Percentiles rank a stretch among this genome's conserved stretches.
phyloP scores from a whole-genome alignment of 139 green algal species.

The Coccomyxa sp. region DNA sequence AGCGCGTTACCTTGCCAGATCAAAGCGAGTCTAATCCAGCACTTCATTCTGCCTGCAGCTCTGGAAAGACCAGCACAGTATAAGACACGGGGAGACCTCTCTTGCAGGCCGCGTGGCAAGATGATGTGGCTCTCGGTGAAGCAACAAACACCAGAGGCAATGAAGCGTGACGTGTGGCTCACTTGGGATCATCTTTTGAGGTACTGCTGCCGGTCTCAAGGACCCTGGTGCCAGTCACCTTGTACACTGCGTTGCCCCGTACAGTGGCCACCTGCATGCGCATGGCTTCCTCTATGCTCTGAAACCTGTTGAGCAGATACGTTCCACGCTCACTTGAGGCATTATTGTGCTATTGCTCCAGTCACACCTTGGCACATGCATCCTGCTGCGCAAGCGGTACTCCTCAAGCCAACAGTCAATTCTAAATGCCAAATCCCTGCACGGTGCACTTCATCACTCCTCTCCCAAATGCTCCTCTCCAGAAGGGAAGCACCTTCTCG shows the following conservation, averaged over 20 bases:
- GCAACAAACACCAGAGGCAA: too few species aligned
- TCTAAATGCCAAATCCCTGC: neutral
- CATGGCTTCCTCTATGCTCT: neutral
- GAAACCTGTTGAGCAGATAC: too few species aligned
- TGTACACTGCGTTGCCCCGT: slow-evolving; percentile 44
- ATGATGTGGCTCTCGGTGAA: too few species aligned
- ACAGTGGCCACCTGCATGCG: slow-evolving; percentile 36
- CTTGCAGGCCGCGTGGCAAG: too few species aligned
- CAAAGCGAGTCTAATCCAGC: neutral
- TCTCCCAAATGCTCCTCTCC: neutral
- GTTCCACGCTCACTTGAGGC: too few species aligned
- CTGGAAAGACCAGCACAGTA: neutral
- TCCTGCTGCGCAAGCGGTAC: too few species aligned
- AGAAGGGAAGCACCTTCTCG: slow-evolving; percentile 30
- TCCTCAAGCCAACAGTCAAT: too few species aligned
- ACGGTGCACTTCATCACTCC: neutral
- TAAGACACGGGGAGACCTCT: too few species aligned
- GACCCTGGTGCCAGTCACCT: slow-evolving; percentile 47
- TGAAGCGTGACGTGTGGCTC: too few species aligned
- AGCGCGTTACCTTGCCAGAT: too few species aligned
- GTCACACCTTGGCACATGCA: too few species aligned
- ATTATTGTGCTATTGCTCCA: too few species aligned
- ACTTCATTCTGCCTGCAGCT: neutral
- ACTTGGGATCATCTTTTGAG: slow-evolving; percentile 19
- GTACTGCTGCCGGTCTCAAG: slow-evolving; percentile 11